Conservation (phyloP, 2,329 filamentous ascomycete genomes). For the Shiraia sp. region DNA sequence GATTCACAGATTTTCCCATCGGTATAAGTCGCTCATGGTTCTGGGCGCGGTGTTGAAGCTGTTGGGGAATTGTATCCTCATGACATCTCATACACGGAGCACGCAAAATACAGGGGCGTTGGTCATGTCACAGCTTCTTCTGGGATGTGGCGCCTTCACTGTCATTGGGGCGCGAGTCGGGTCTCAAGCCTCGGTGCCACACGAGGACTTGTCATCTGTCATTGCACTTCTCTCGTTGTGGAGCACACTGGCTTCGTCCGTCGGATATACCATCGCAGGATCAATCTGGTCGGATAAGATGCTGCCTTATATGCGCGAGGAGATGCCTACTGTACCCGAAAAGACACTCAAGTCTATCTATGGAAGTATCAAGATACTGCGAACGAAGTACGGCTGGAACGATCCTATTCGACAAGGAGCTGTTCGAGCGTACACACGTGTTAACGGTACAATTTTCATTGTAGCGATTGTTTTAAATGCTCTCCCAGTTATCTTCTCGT, state of each 20-base stretch:
- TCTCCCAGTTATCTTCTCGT: conserved; percentile 41
- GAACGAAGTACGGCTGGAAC: conserved; percentile 35
- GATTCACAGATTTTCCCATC: conserved; percentile 43
- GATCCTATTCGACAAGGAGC: conserved; percentile 45
- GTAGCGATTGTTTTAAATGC: conserved; percentile 34
- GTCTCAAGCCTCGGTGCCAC: conserved; percentile 48
- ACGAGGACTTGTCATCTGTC: conserved; percentile 48
- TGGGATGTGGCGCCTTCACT: conserved; percentile 44
- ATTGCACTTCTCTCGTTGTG: conserved; percentile 48
- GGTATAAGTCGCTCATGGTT: conserved; percentile 50
- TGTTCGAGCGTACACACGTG: conserved; percentile 43
- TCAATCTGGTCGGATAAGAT: conserved; percentile 49
- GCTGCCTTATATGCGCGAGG: conserved; percentile 35
- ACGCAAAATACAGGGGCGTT: conserved; percentile 39
- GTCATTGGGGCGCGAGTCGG: conserved; percentile 49
- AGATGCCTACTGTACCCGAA: conserved; percentile 30
- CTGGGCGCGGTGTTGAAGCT: conserved; percentile 44
- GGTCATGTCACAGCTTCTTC: conserved; percentile 44
- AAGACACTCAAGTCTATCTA: conserved; percentile 38
- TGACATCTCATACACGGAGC: conserved; percentile 35
- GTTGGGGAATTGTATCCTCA: conserved; percentile 44
- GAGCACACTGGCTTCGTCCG: conserved; percentile 45
- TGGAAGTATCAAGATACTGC: conserved; percentile 40
- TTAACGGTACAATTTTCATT: conserved; percentile 45
- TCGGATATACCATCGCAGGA: conserved; percentile 46